These are phyloP conservation scores for Hura crepitans DNA, from an alignment of 441 rosid species.

Conservation along the genomic window DNA sequence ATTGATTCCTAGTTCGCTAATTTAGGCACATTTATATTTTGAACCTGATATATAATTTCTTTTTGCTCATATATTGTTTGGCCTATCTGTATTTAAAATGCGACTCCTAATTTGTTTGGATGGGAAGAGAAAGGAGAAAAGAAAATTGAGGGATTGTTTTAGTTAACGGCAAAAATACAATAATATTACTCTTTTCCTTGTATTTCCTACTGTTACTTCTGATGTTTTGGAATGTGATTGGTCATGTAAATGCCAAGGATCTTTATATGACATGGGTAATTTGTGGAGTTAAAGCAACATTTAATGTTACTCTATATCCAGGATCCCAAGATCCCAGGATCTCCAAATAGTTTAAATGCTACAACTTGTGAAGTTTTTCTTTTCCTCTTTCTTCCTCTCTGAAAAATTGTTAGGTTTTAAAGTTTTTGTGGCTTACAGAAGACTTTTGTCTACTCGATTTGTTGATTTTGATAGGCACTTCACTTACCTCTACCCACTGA, in stretches of 20 bases:
- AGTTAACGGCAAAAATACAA: too few relatives aligned
- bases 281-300: neutral
- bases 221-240: neutral
- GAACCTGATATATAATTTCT: neutral
- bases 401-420: neutral
- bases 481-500: neutral
- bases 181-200: too few relatives aligned
- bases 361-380: neutral
- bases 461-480: neutral
- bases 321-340: neutral
- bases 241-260: neutral
- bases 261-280: neutral
- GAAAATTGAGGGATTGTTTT: too few relatives aligned
- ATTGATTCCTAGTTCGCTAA: neutral
- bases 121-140: neutral
- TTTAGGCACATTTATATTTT: neutral
- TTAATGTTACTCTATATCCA: neutral
- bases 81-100: neutral
- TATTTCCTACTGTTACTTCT: neutral
- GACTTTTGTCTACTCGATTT: neutral
- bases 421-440: neutral
- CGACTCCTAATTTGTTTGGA: neutral
- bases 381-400: neutral
- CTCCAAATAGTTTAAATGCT: neutral
- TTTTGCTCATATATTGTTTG: neutral